These are phyloP conservation scores for Triticum aestivum DNA, from an alignment of 176 grass and related monocot species.

Conservation along the genomic window IWGSC_CS_RefSeq_v2.1 NC_057802.1:307269882-307270381, in stretches of 20 bases:
- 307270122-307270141: not conserved
- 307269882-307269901: not conserved
- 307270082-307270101: not conserved
- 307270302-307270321: not conserved
- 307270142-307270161: not conserved
- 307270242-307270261: constrained; percentile 3
- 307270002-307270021: not conserved
- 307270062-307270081: not conserved
- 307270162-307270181: not conserved
- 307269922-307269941: not conserved
- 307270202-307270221: not conserved
- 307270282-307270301: not conserved
- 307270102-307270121: not conserved
- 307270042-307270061: not conserved
- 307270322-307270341: not conserved
- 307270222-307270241: too few species aligned
- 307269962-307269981: not conserved
- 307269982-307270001: not conserved
- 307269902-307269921: not conserved
- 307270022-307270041: not conserved
- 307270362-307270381: not conserved
- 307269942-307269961: too few species aligned
- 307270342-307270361: not conserved
- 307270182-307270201: not conserved
- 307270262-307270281: not conserved